Evolutionary conservation across 139 green algal species (phyloP).

Genomic region (Auxenochlorella protothecoides): DNA sequence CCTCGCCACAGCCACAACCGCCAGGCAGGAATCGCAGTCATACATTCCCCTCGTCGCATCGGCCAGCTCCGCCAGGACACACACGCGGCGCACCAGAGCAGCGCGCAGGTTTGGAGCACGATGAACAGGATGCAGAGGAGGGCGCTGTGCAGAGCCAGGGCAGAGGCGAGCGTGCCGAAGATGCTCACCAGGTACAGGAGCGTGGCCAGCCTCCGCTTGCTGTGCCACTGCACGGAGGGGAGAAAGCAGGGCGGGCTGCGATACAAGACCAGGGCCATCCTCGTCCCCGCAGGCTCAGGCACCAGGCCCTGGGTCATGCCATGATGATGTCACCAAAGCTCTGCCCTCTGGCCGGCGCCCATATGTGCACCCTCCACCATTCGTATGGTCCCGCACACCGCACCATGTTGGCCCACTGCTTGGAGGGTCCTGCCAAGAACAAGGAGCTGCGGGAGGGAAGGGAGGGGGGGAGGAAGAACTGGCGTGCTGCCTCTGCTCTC

Average conservation of each 20-base stretch:
- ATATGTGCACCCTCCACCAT: too few species aligned
- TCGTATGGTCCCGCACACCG: too few species aligned
- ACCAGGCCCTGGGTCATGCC: too few species aligned
- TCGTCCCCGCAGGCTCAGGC: too few species aligned
- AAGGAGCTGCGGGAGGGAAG: slow-evolving; percentile 21
- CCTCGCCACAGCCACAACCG: too few species aligned
- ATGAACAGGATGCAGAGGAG: slow-evolving; percentile 29
- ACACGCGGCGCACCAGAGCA: slow-evolving; percentile 13
- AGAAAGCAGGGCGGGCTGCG: too few species aligned
- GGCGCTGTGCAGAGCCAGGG: slow-evolving; percentile 23
- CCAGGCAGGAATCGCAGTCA: too few species aligned
- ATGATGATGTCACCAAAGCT: too few species aligned
- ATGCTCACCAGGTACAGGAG: slow-evolving; percentile 47
- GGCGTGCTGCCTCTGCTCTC: not conserved
- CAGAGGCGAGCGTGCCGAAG: slow-evolving; percentile 26
- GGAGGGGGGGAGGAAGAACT: not conserved
- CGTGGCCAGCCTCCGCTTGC: slow-evolving; percentile 35
- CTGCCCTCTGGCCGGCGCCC: too few species aligned
- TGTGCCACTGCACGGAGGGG: slow-evolving; percentile 11
- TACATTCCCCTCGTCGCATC: too few species aligned
- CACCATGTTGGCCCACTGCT: slow-evolving; percentile 63
- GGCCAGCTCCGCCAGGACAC: not conserved
- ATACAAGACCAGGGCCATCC: too few species aligned
- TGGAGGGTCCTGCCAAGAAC: slow-evolving; percentile 43
- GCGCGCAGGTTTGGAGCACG: slow-evolving; percentile 24